These are phyloP conservation scores for Paramecium primaurelia DNA, from an alignment of 73 alveolate species.

Conservation along the genomic window DNA sequence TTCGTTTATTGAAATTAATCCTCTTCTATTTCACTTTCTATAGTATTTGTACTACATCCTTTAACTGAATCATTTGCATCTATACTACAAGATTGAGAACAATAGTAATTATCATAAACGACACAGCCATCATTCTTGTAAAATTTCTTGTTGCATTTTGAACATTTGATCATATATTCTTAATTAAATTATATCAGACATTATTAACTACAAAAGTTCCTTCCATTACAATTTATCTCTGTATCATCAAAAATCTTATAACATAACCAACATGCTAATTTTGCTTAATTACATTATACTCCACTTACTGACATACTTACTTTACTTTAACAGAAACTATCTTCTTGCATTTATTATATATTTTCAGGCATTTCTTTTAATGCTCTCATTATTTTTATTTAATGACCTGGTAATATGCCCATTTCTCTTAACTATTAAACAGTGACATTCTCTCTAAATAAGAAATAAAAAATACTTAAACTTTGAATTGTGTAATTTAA, in stretches of 20 bases:
- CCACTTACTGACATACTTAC: slow-evolving; percentile 26
- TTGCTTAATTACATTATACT: neutral
- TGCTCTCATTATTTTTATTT: slow-evolving; percentile 10
- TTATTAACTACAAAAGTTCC: slow-evolving; percentile 31
- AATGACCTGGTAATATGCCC: slow-evolving; percentile 49
- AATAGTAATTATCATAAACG: slow-evolving; percentile 22
- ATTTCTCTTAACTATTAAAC: slow-evolving; percentile 37
- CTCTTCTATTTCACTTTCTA: slow-evolving; percentile 14
- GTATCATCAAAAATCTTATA: neutral
- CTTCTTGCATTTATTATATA: neutral
- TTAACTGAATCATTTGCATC: neutral
- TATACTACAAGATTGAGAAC: slow-evolving; percentile 13
- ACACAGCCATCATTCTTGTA: slow-evolving; percentile 39
- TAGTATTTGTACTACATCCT: slow-evolving; percentile 43
- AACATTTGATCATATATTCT: slow-evolving; percentile 17
- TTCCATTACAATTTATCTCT: neutral
- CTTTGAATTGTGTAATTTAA: neutral
- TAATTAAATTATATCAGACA: neutral
- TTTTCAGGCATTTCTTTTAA: slow-evolving; percentile 17
- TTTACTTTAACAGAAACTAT: neutral
- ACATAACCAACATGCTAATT: slow-evolving; percentile 43
- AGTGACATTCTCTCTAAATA: slow-evolving; percentile 36
- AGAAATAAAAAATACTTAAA: neutral
- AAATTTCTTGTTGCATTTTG: neutral
- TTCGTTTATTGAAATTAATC: neutral